Base-by-base conservation (phyloP, 2,329 filamentous ascomycete genomes). In the Xylaria sp. region DNA sequence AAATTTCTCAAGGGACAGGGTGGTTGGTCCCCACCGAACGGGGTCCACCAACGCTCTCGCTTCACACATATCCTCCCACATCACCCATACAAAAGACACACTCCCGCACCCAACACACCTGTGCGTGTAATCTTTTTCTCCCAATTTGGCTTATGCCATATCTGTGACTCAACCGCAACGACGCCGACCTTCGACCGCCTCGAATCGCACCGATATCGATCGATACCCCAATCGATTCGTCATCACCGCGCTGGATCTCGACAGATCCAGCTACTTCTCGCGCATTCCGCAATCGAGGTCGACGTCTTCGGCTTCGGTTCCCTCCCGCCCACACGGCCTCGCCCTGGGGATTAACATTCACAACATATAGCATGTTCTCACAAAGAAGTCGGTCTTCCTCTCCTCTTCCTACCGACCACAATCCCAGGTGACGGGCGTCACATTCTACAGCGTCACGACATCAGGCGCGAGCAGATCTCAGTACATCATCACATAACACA, bases 401-500 rank as follows among this genome's bases (percentile, higher is more conserved):
- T 80, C 84, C 83, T 84, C 85, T 83, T 83, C 84, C 84, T 78
- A 84, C 85, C 85, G 85, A 87, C 82, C 83, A 85, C 83, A 87
- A 86, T 86, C 84, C 85, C 83, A 86, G 86, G 86, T 88, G 86
- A 88, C 85, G 80, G 81, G 82, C 79, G 78, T 83, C 80, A 80
- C 81, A 80, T 78, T 79, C 81, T 80, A 75, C 76, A 78, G 82
- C 81, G 82, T 80, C 79, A 80, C 83, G 82, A 83, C 80, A 82
- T 61, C 79, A 80, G 79, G 81, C 82, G 81, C 83, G 78, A 82
- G 36, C 75, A 67, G 75, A 33, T 59, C 38, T 17, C 58, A 70
- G 23, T 62, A 62, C 20, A 28, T 64, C 60, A 59, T 65, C 26
- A 65, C 63, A 42, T 72, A 70, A 66, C 63, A 66, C 31, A 38